Conservation (phyloP, 345 rosid species). For the Syzygium jambos region DNA sequence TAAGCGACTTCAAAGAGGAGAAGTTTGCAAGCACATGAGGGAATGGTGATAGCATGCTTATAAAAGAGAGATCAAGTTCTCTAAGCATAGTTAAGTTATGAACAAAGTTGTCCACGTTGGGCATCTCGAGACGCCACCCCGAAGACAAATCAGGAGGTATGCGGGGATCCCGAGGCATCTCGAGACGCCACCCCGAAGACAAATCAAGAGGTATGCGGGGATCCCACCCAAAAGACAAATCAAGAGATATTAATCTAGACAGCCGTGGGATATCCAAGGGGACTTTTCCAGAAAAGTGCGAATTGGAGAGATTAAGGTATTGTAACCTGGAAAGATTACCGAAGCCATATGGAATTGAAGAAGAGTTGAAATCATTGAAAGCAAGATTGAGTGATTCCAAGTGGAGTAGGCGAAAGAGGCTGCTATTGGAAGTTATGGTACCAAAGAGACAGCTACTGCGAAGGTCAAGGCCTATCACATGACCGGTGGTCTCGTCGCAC, state of each 20-base stretch:
- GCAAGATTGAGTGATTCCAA: background rate
- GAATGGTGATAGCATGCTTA: background rate
- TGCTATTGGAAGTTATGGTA: background rate
- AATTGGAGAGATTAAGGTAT: background rate
- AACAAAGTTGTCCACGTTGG: too few species aligned
- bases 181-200: background rate
- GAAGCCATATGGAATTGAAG: background rate
- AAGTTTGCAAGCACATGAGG: background rate
- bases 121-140: background rate
- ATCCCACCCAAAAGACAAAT: background rate
- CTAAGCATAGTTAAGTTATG: background rate
- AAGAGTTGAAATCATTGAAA: background rate
- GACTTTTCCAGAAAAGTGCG: background rate
- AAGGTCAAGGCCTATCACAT: background rate
- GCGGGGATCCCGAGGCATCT: too few species aligned
- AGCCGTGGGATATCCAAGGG: background rate
- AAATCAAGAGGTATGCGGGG: background rate
- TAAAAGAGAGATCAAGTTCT: background rate
- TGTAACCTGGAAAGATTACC: background rate
- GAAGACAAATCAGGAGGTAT: too few species aligned
- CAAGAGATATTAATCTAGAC: background rate
- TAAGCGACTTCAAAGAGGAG: background rate
- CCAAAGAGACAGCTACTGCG: fast-evolving
- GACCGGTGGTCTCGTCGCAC: background rate
- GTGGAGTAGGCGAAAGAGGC: background rate